phyloP scores from a whole-genome alignment of 306 rosid species.

The Ziziphus jujuba region DNA sequence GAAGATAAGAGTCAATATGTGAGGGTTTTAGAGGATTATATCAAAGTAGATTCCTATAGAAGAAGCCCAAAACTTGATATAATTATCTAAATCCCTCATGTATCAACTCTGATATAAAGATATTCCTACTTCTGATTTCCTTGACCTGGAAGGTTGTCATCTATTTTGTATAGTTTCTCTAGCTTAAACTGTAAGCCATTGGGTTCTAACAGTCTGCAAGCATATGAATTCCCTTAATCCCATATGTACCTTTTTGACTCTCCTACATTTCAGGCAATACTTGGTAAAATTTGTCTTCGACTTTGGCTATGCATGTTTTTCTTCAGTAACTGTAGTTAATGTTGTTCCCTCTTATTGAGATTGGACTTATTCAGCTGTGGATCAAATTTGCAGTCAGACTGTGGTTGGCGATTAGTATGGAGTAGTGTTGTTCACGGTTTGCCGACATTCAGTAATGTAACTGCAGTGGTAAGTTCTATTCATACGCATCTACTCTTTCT shows the following conservation, averaged over 20 bases:
- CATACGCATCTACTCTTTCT: neutral
- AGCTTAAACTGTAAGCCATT: too few relatives aligned
- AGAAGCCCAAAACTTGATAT: too few relatives aligned
- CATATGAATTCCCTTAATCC: neutral
- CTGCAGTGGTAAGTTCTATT: constrained; percentile 52
- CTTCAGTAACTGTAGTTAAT: neutral
- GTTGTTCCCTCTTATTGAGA: neutral
- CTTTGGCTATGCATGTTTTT: neutral
- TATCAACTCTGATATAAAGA: too few relatives aligned
- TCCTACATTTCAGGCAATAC: neutral
- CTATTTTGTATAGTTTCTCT: too few relatives aligned
- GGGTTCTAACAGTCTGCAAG: too few relatives aligned
- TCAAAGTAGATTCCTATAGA: too few relatives aligned
- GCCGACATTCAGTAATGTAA: constrained; percentile 72
- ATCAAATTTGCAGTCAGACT: constrained; percentile 53
- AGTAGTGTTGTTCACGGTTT: constrained; percentile 70
- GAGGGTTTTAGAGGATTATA: too few relatives aligned
- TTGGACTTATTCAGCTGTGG: constrained; percentile 26
- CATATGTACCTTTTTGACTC: neutral
- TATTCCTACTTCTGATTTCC: too few relatives aligned
- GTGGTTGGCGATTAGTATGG: constrained; percentile 81
- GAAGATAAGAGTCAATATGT: too few relatives aligned
- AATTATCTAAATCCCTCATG: too few relatives aligned
- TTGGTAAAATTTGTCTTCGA: neutral
- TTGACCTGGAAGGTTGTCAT: too few relatives aligned